Conservation (phyloP, 768 basidiomycete genomes). For the Galerina marginata region DNA sequence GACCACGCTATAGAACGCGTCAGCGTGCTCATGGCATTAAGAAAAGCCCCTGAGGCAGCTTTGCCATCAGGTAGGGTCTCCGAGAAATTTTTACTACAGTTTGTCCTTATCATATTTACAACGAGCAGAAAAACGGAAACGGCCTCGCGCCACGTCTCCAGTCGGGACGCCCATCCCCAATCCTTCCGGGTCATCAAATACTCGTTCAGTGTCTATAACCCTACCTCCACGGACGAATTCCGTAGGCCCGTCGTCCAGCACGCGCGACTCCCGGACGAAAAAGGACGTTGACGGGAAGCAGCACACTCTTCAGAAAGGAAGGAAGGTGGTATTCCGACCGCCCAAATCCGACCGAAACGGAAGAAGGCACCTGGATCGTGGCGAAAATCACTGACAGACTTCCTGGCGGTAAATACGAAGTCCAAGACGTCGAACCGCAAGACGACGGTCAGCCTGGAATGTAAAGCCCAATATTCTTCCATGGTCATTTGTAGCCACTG, state of each 20-base stretch:
- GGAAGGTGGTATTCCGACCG: conserved; percentile 81
- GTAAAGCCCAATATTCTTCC: conserved; percentile 34
- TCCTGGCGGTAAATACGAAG: conserved; percentile 72
- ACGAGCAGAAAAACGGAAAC: conserved; percentile 73
- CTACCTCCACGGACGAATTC: conserved; percentile 60
- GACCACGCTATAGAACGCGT: conserved; percentile 75
- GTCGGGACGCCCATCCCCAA: conserved; percentile 56
- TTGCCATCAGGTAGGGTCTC: conserved; percentile 54
- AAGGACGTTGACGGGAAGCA: conserved; percentile 66
- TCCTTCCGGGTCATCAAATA: conserved; percentile 36
- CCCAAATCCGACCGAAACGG: conserved; percentile 59
- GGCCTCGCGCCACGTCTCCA: conserved; percentile 75
- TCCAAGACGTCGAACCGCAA: conserved; percentile 84
- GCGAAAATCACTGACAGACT: conserved; percentile 78
- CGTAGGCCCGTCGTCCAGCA: conserved; percentile 58
- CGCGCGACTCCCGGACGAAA: conserved; percentile 71
- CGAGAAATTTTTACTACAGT: background rate
- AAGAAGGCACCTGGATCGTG: conserved; percentile 76
- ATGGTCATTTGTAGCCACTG: background rate
- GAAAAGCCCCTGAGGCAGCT: conserved; percentile 67
- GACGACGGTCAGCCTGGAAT: conserved; percentile 78
- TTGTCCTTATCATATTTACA: conserved; percentile 1
- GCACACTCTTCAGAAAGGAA: conserved; percentile 70
- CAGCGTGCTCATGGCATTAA: conserved; percentile 69
- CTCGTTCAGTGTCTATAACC: conserved; percentile 59